Base-by-base conservation (phyloP, 192 early-diverging fungal genomes). In the Ambispora gerdemannii region DNA sequence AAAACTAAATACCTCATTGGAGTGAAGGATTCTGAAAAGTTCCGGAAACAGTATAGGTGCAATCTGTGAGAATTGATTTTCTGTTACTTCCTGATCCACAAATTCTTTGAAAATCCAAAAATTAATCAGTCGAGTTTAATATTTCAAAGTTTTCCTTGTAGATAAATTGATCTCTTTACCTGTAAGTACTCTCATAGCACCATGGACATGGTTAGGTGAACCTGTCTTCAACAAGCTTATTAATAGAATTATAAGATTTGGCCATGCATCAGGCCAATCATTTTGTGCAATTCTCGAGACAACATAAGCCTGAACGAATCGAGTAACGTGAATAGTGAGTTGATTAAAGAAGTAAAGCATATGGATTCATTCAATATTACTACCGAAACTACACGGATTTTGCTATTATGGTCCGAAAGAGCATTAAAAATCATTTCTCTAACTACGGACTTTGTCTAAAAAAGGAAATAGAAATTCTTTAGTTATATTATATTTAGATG, bases 181-280 rank as follows among this genome's bases (percentile, higher is more conserved):
- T 38, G 82, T 75, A 24, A 94, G 76, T 4, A 96, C 94, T 59
- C 89, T 84, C 88, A 98, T 90, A 15, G 93, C 86, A 52, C 94
- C 91, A 73, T 94, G 93, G 20, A 94, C 89, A 62, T 90, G 87
- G 32, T 92, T 81, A 2, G 88, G 66, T 22, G 80, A 79, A 52
- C 84, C 87, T 30, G 81, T 76, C 53, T 84, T 87, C 61, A 95
- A 77, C 63, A 85, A 78, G 11, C 78, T 79, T 19, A 94, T 78
- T 30, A 96, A 81, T 52, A 88, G 78, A 72, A 90, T 87, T 74
- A 97, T 86, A 31, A 98, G 84, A 58, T 92, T 87, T 15, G 92
- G 91, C 96, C 96, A 98, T 27, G 88, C 80, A 72, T 96, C 95
- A 4, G 95, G 95, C 87, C 91, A 96, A 82, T 98, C 96, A 47